A percentile compares a stretch with the other conserved stretches of the same genome.
phyloP scores from a whole-genome alignment of 176 grass and related monocot genomes.

The Rhynchospora pubera region DNA sequence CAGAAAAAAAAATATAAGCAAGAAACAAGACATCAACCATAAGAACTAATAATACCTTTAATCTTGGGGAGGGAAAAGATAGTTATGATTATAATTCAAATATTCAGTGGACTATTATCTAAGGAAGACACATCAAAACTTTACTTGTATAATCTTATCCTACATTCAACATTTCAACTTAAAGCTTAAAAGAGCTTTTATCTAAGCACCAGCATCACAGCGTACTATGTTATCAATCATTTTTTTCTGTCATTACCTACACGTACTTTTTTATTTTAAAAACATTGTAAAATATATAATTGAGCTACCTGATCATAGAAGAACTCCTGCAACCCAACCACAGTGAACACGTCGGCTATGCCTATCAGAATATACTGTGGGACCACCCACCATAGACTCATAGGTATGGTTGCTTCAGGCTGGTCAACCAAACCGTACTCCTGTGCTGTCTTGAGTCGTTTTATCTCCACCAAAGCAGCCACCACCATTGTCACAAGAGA shows the following conservation, averaged over 20 bases:
- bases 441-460: conserved; percentile 31
- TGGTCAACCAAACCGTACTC: conserved; percentile 30
- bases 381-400: conserved; percentile 40
- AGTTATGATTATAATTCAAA: no score
- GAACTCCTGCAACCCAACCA: conserved; percentile 51
- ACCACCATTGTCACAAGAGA: not conserved
- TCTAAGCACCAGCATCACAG: not conserved
- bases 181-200: not conserved
- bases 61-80: no score
- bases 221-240: not conserved
- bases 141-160: not conserved
- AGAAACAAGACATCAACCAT: not conserved
- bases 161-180: not conserved
- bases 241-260: not conserved
- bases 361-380: conserved; percentile 31
- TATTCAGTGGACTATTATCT: no score
- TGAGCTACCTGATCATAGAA: conserved; percentile 46
- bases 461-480: conserved; percentile 35
- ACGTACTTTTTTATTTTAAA: no score
- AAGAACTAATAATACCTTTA: no score
- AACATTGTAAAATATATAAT: not conserved
- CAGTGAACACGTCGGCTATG: conserved; percentile 33
- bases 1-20: conserved; percentile 22
- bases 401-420: conserved; percentile 15
- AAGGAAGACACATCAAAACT: no score